Percentiles rank a stretch among this genome's conserved stretches.
These are phyloP conservation scores for Multifurca ochricompacta DNA, from an alignment of 768 basidiomycete species.

Conservation along the genomic window DNA sequence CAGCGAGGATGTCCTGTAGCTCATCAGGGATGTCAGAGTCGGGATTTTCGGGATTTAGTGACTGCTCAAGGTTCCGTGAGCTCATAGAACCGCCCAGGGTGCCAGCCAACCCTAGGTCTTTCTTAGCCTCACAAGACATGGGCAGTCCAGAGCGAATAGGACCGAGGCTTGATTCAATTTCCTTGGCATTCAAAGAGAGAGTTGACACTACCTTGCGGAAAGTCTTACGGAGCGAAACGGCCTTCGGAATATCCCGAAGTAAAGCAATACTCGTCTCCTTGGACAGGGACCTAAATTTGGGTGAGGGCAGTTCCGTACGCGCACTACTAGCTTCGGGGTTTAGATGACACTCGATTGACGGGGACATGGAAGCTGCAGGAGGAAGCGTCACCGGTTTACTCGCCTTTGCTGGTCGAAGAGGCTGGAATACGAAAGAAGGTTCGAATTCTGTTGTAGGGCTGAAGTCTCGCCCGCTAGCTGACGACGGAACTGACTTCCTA, in stretches of 20 bases:
- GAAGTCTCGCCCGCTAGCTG: neutral
- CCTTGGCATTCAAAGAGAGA: constrained; percentile 10
- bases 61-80: constrained; percentile 38
- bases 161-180: neutral
- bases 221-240: constrained; percentile 2
- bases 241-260: neutral
- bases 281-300: neutral
- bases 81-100: constrained; percentile 59
- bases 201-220: constrained; percentile 19
- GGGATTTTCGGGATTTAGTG: constrained; percentile 47
- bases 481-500: neutral
- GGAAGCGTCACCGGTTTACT: neutral
- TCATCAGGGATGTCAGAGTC: constrained; percentile 82
- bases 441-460: neutral
- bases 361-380: neutral
- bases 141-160: constrained; percentile 25
- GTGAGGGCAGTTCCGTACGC: neutral
- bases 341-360: neutral
- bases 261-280: neutral
- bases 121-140: constrained; percentile 44
- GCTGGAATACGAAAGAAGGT: neutral
- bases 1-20: constrained; percentile 51
- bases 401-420: neutral
- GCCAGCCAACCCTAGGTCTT: constrained; percentile 53
- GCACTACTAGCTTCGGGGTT: neutral